Base-by-base conservation (phyloP, 2,329 filamentous ascomycete genomes). In the Exophiala dermatitidis region DNA sequence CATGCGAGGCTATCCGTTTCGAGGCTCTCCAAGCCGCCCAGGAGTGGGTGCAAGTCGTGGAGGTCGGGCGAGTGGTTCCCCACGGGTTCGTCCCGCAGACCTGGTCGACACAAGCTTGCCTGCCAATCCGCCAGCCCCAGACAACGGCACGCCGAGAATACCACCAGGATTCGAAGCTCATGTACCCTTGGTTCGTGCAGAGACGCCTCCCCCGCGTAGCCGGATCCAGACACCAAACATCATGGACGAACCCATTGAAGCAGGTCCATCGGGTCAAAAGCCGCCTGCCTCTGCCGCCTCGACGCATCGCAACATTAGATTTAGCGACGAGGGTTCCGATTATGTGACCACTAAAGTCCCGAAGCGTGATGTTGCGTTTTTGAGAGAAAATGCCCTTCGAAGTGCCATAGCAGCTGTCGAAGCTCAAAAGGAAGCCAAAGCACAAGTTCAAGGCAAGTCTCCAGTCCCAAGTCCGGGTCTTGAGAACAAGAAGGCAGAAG, bases 121-220 rank as follows among this genome's bases (percentile, higher is more conserved):
- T 33, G n/a, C 6, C 5, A 29, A 7, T 19, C 19, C 19, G 19
- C 19, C 19, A 19, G 19, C 19, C 19, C 19, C 19, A 19, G 19
- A 19, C 12, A 28, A 5, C 30, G 10, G 12, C 7, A 5, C 46
- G 26, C 46, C 49, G 10, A 31, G 19, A 37, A 44, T 51, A 26
- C 54, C 47, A 12, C 54, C 54, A n/a, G 54, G 51, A 7, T 49
- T 57, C 33, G 54, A 57, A 45, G 48, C 43, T 19, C 36, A 45
- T 40, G 51, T 54, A 5, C 50, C 51, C 3, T 45, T 57, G 12
- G 30, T 48, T 37, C 46, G 37, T 38, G 38, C 19, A 3, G 33
- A 47, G 32, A 4, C 48, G 29, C 19, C 42, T 42, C 4, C 32
- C 6, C 19, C 5, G 6, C 29, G 33, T 34, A 37, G 12, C 1